A percentile compares a stretch with the other conserved stretches of the same genome.
These are phyloP conservation scores for Casuarina glauca DNA, from an alignment of 306 rosid genomes.

Conservation along the genomic window DNA sequence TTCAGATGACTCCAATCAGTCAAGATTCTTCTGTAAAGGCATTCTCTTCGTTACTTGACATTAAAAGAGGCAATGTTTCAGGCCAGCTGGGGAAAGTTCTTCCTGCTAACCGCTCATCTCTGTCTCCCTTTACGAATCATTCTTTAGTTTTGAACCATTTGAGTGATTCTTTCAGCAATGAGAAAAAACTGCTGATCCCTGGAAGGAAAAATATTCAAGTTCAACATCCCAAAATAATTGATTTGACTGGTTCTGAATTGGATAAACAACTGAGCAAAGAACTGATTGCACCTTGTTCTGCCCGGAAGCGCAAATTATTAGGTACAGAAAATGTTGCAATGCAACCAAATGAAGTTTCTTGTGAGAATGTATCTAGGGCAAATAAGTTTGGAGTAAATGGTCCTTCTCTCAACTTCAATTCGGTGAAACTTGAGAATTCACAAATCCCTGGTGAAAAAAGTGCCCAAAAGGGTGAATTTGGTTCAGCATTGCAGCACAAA, in stretches of 20 bases:
- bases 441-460: slow-evolving; percentile 33
- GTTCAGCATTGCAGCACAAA: slow-evolving; percentile 29
- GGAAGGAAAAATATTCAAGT: slow-evolving; percentile 37
- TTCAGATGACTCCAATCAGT: slow-evolving; percentile 50
- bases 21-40: slow-evolving; percentile 39
- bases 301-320: slow-evolving; percentile 65
- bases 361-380: slow-evolving; percentile 41
- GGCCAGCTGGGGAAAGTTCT: slow-evolving; percentile 45
- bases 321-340: slow-evolving; percentile 45
- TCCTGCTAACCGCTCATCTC: slow-evolving; percentile 87
- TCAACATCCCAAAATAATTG: slow-evolving; percentile 39
- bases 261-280: slow-evolving; percentile 43
- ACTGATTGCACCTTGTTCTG: slow-evolving; percentile 44
- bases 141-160: slow-evolving; percentile 39
- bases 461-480: slow-evolving; percentile 45
- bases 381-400: slow-evolving; percentile 26
- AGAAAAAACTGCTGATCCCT: slow-evolving; percentile 32
- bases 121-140: slow-evolving; percentile 47
- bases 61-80: slow-evolving; percentile 36
- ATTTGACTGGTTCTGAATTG: slow-evolving; percentile 42
- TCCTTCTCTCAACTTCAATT: slow-evolving; percentile 27
- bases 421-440: slow-evolving; percentile 37
- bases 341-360: slow-evolving; percentile 36
- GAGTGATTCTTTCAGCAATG: slow-evolving; percentile 29
- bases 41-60: slow-evolving; percentile 34